These are phyloP conservation scores for Inonotus hispidus DNA, from an alignment of 1,284 basidiomycete genomes.

Conservation along the genomic window DNA sequence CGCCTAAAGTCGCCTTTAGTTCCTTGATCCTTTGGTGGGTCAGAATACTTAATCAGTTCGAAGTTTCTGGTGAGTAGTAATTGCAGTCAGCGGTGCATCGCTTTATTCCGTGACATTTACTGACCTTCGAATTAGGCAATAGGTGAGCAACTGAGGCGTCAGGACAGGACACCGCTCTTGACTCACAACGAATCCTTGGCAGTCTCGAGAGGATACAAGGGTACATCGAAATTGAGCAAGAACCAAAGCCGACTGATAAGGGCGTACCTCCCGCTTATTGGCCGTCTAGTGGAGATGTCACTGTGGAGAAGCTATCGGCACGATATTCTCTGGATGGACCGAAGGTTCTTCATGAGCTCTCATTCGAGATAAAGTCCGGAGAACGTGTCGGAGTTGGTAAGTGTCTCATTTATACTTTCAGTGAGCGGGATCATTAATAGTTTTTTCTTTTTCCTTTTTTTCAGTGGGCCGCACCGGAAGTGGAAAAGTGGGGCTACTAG, in stretches of 20 bases:
- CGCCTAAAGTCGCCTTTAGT: constrained; percentile 44
- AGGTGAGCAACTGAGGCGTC: constrained; percentile 31
- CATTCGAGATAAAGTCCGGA: constrained; percentile 42
- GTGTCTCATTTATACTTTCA: constrained; percentile 3
- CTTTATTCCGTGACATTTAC: neutral
- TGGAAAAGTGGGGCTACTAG: constrained; percentile 46
- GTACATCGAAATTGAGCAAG: constrained; percentile 70
- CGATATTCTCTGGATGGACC: constrained; percentile 45
- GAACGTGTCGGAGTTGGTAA: constrained; percentile 46
- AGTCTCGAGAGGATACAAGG: constrained; percentile 73
- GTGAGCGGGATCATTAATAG: constrained; percentile 5
- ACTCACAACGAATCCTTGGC: neutral
- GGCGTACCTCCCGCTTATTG: constrained; percentile 71
- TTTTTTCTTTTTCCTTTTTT: neutral
- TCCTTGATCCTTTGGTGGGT: constrained; percentile 50
- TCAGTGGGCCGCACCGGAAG: constrained; percentile 69
- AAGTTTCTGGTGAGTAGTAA: constrained; percentile 44
- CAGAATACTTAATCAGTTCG: constrained; percentile 49
- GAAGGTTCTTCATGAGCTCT: constrained; percentile 42
- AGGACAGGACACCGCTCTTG: neutral
- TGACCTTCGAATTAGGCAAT: constrained; percentile 32
- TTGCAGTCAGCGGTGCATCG: neutral
- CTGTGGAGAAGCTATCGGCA: constrained; percentile 57
- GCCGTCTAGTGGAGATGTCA: constrained; percentile 67
- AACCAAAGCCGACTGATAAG: constrained; percentile 42